These are phyloP conservation scores for Phialemonium atrogriseum DNA, from an alignment of 2,329 filamentous ascomycete species.

Conservation along the genomic window DNA sequence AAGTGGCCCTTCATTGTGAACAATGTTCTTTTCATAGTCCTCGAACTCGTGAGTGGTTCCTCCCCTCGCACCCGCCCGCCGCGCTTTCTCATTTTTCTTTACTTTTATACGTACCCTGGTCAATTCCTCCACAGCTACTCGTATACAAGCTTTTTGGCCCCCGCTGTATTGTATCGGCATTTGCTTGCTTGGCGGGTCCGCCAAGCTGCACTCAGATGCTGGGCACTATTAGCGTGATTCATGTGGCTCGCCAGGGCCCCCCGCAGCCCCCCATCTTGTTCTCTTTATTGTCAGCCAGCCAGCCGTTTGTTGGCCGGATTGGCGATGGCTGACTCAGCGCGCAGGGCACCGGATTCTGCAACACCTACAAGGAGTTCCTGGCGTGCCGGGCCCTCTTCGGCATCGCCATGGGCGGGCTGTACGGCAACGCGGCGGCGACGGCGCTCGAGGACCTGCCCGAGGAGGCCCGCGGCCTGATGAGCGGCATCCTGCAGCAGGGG, in stretches of 20 bases:
- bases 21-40: slow-evolving; percentile 61
- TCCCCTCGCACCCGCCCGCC: no score
- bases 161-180: no score
- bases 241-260: no score
- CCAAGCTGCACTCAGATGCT: slow-evolving; percentile 6
- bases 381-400: slow-evolving; percentile 70
- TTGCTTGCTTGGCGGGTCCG: no score
- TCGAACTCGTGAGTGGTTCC: slow-evolving; percentile 57
- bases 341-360: slow-evolving; percentile 57
- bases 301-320: background rate
- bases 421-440: slow-evolving; percentile 72
- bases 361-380: slow-evolving; percentile 63
- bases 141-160: slow-evolving; percentile 5
- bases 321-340: background rate
- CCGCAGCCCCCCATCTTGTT: no score
- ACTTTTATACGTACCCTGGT: background rate
- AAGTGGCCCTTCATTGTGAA: slow-evolving; percentile 72
- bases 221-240: no score
- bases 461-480: slow-evolving; percentile 64
- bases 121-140: no score
- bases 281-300: background rate
- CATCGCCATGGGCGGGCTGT: slow-evolving; percentile 72
- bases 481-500: slow-evolving; percentile 68
- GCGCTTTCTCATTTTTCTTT: background rate
- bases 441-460: slow-evolving; percentile 66